phyloP scores from a whole-genome alignment of 2,329 filamentous ascomycete species.

The Botrytis sinoallii region DNA sequence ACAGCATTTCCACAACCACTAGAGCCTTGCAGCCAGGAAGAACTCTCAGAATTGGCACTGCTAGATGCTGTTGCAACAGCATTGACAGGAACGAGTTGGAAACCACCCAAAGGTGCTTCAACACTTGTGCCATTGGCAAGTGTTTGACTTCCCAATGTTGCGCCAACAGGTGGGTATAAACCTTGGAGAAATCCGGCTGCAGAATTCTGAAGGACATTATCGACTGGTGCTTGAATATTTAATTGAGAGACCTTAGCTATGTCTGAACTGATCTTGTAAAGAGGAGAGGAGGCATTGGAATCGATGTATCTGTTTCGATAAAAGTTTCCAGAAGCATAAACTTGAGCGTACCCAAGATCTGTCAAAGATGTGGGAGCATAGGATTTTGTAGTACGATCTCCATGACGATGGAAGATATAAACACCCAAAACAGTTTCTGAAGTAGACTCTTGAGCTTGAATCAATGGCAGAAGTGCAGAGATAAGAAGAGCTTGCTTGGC shows the following conservation, averaged over 20 bases:
- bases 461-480: slow-evolving; percentile 41
- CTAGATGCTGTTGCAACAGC: slow-evolving; percentile 51
- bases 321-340: slow-evolving; percentile 69
- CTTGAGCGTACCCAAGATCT: slow-evolving; percentile 72
- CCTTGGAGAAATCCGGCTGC: slow-evolving; percentile 79
- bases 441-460: slow-evolving; percentile 35
- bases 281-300: slow-evolving; percentile 53
- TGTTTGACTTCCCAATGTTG: slow-evolving; percentile 50
- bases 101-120: slow-evolving; percentile 69
- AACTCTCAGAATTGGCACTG: slow-evolving; percentile 55
- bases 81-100: slow-evolving; percentile 78
- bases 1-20: slow-evolving; percentile 55
- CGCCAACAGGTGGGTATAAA: slow-evolving; percentile 75
- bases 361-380: slow-evolving; percentile 71
- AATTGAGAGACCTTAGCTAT: slow-evolving; percentile 69
- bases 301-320: slow-evolving; percentile 75
- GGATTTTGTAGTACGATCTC: slow-evolving; percentile 79
- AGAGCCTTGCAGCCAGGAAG: slow-evolving; percentile 56
- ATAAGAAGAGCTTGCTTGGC: slow-evolving; percentile 43
- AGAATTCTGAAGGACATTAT: slow-evolving; percentile 77
- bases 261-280: slow-evolving; percentile 64
- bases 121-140: slow-evolving; percentile 69
- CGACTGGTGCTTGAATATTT: slow-evolving; percentile 66
- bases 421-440: slow-evolving; percentile 57
- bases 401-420: slow-evolving; percentile 87